Percentiles rank a stretch among this genome's conserved stretches.
These are phyloP conservation scores for Aspergillus costaricaensis DNA, from an alignment of 2,329 filamentous ascomycete species.

Conservation along the genomic window DNA sequence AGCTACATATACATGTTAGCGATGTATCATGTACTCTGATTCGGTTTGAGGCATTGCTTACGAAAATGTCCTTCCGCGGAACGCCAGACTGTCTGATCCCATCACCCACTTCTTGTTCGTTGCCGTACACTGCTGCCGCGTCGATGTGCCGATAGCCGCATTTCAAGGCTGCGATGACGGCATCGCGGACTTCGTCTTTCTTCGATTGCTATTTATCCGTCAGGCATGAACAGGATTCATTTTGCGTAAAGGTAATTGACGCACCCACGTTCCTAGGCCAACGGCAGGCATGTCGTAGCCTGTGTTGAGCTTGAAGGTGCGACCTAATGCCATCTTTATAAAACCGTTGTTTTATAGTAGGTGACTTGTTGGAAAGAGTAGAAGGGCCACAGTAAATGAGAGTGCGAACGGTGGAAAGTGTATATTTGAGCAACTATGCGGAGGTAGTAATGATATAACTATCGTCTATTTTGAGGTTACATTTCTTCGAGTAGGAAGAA, in stretches of 20 bases:
- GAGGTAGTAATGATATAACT: no score
- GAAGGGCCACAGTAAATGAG: background rate
- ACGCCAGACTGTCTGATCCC: conserved; percentile 41
- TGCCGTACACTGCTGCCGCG: conserved; percentile 47
- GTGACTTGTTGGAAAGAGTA: background rate
- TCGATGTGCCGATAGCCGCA: conserved; percentile 59
- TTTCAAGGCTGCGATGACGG: conserved; percentile 48
- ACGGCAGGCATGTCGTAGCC: conserved; percentile 11
- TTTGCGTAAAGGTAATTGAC: background rate
- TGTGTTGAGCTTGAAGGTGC: conserved; percentile 13
- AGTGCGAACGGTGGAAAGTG: no score
- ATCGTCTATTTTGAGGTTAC: no score
- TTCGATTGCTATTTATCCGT: background rate
- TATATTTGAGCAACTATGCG: no score
- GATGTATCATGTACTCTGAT: no score
- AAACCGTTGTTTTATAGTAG: background rate
- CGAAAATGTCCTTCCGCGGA: conserved; percentile 31
- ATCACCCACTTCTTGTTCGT: conserved; percentile 47
- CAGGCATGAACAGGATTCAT: fast-evolving
- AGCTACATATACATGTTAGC: conserved; percentile 5
- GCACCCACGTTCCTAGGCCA: conserved; percentile 14
- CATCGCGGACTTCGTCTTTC: conserved; percentile 45
- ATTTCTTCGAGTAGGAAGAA: no score
- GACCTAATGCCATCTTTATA: conserved; percentile 4
- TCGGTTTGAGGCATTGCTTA: no score